Evolutionary conservation across 495 filamentous ascomycete species (phyloP), one percentile per base, ranked within the genome.

Genomic region (Xylona heveae): DNA sequence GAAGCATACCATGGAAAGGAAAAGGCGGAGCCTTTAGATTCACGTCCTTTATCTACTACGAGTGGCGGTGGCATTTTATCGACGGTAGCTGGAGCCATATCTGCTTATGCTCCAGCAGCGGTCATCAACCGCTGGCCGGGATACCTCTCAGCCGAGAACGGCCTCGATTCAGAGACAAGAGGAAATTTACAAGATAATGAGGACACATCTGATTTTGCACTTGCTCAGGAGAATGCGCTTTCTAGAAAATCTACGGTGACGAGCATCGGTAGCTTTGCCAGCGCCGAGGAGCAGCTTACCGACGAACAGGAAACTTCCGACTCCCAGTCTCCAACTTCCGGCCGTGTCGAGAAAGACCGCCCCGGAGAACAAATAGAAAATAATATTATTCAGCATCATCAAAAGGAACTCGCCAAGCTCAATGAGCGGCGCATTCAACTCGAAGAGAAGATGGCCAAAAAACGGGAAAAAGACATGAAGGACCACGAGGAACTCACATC

Each of bases 401-500:
- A 83, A 20, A 77, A 72, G 38, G 78, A 88, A 6, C 60, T 93
- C 2, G 52, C 56, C 24, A 88, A 83, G 39, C 64, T 92, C 1
- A 62, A 78, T 8, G 59, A 72, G 5, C 68, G 72, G 36, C 74
- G 74, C 37, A 61, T 60, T 24, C 71, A 75, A 35, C 57, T 79
- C 2, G 67, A 82, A 14, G 66, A 71, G 24, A 79, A 82, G 42
- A 53, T 91, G 0, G 51, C 64, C 8, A 48, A 54, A 28, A 45
- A 60, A 27, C 53, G 57, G 42, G 57, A 45, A 37, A 57, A 37
- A 40, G 50, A 57, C 25, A 24, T 47, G n/a, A 58, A 64, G 34
- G 53, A 57, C 16, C 53, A 61, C 49, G 65, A 59, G 39, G 61
- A 52, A 44, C 45, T 45, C 29, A 52, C 59, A 3, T 14, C 18